A percentile compares a stretch with the other conserved stretches of the same genome.
Evolutionary conservation across 1,284 basidiomycete species (phyloP).

Genomic region (Ustilago hordei): DNA sequence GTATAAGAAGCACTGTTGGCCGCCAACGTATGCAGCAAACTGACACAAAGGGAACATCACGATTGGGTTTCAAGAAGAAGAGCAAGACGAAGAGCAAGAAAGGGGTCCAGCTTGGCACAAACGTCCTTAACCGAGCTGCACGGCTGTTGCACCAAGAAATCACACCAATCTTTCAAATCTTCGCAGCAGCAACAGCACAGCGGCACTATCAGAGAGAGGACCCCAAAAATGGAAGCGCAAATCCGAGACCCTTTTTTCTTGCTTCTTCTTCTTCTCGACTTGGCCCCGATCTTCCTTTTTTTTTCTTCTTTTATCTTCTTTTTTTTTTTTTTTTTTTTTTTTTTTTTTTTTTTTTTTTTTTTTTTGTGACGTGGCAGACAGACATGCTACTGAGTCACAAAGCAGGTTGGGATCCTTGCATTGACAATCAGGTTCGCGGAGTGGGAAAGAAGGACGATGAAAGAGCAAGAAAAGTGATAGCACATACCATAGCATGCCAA

Average conservation of each 20-base stretch:
- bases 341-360: neutral
- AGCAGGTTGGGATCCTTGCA: neutral
- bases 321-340: neutral
- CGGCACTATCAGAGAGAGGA: neutral
- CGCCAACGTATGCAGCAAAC: neutral
- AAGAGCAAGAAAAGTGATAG: neutral
- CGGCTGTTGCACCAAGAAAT: constrained; percentile 1
- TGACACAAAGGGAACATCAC: constrained; percentile 1
- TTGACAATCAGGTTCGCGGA: neutral
- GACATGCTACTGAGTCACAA: neutral
- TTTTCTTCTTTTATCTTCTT: neutral
- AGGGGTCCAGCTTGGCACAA: constrained; percentile 17
- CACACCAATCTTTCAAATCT: neutral
- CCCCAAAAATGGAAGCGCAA: neutral
- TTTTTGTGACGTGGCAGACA: neutral
- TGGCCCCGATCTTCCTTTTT: neutral
- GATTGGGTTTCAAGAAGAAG: neutral
- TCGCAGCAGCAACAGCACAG: neutral
- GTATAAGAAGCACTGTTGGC: no score
- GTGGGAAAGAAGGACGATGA: no score
- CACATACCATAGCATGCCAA: neutral
- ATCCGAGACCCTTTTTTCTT: constrained; percentile 2
- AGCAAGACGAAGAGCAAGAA: constrained; percentile 7
- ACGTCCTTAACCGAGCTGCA: neutral
- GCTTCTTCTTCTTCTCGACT: neutral